A percentile compares a stretch with the other conserved stretches of the same genome.
Evolutionary conservation across 345 rosid species (phyloP).

Genomic region (Microcos paniculata): DNA sequence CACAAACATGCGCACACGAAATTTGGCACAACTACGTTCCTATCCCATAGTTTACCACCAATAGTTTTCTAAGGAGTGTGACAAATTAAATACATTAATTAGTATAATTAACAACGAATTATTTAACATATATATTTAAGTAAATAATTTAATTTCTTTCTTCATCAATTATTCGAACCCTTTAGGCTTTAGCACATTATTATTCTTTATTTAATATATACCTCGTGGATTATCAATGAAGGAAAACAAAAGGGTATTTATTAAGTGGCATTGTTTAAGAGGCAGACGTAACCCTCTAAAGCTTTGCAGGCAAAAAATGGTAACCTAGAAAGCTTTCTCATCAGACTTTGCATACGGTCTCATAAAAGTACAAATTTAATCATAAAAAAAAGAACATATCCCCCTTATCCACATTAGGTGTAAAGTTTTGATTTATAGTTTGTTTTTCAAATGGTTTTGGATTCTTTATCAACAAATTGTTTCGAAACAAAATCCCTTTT

Average conservation of each 20-base stretch:
- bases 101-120: too few species aligned
- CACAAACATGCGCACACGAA: too few species aligned
- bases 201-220: background rate
- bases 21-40: too few species aligned
- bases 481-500: background rate
- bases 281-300: background rate
- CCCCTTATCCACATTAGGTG: background rate
- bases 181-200: too few species aligned
- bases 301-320: background rate
- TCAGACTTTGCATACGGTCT: background rate
- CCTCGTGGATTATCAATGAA: too few species aligned
- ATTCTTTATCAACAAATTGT: background rate
- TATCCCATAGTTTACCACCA: too few species aligned
- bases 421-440: background rate
- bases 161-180: too few species aligned
- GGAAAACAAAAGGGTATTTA: background rate
- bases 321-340: background rate
- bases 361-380: background rate
- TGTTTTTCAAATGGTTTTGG: background rate
- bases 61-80: too few species aligned
- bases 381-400: background rate
- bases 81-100: too few species aligned
- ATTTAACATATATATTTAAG: too few species aligned
- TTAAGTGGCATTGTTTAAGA: background rate
- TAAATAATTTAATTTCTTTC: too few species aligned